Base-by-base conservation (phyloP, 1,284 basidiomycete genomes). In the Ustilago bromivora region DNA sequence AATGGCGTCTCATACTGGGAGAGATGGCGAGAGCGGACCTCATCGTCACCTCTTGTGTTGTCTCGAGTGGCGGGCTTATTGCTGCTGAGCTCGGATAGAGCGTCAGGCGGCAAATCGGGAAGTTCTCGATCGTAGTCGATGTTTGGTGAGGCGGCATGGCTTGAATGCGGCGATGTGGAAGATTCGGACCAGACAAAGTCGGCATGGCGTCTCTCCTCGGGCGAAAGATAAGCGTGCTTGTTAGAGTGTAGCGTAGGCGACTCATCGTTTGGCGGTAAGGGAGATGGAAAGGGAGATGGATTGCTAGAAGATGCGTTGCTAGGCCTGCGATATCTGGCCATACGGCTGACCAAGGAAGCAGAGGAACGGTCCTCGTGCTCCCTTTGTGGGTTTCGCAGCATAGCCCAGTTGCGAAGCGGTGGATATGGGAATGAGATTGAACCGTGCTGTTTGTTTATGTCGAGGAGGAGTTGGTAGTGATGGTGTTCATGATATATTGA, bases 91-190 rank as follows among this genome's bases (percentile, higher is more conserved):
- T 66, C 63, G 28, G 43, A 36, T 8, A 69, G 61, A 2, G 74
- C 74, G 6, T 77, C 74, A 1, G 74, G 70, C 9, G 74, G 74
- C 12, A 77, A 35, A 9, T 66, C 46, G 3, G 74, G 74, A 11
- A 77, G 66, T 0, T 77, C 74, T 1, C 74, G 51, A 36, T 77
- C 65, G 36, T 66, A 72, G 31, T 77, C 66, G 70, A 72, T 35
- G 47, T 49, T 41, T 6, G 74, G 66, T n/a, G 74, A 71, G n/a
- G 62, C 51, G 19, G 60, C 38, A 5, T 59, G 34, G 60, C 62
- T 70, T 12, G 66, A 62, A 28, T 41, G 28, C 9, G 72, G 67
- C 9, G 72, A 75, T 10, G 56, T 32, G 12, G 67, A 66, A 4
- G 66, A 8, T 2, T 75, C 64, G 15, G 67, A 70, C 62, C 59